Evolutionary conservation across 495 filamentous ascomycete genomes (phyloP).

Genomic region (Tuber brumale): DNA sequence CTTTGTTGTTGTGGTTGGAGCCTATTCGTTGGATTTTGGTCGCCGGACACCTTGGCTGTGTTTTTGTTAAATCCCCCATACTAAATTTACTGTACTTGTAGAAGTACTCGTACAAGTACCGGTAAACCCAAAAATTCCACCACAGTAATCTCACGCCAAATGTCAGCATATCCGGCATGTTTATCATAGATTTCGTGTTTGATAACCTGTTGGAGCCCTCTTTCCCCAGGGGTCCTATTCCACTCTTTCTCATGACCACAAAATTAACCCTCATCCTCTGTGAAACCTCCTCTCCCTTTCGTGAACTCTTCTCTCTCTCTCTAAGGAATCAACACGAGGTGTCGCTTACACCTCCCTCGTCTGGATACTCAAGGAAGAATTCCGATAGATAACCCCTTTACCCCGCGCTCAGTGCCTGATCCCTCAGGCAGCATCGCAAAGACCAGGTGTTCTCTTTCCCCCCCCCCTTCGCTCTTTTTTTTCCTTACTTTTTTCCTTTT

Average conservation of each 20-base stretch:
- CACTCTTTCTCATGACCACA: not conserved
- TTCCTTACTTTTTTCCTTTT: not conserved
- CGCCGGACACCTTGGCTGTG: not conserved
- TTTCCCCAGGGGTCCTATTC: not conserved
- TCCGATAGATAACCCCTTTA: not conserved
- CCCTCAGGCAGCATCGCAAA: not conserved
- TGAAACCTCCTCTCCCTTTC: not conserved
- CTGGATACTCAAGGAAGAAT: not conserved
- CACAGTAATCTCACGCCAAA: not conserved
- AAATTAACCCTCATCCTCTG: not conserved
- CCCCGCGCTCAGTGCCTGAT: not conserved
- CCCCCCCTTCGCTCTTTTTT: not conserved
- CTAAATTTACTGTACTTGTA: too few species aligned
- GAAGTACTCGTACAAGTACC: too few species aligned
- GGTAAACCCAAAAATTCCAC: not conserved
- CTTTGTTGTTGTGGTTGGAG: too few species aligned
- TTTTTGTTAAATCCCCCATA: too few species aligned
- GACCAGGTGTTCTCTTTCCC: conserved; percentile 1
- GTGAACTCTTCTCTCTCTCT: not conserved
- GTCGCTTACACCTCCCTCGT: not conserved
- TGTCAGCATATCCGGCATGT: not conserved
- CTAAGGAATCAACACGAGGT: not conserved
- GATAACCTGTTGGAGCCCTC: not conserved
- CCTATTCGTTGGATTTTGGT: too few species aligned
- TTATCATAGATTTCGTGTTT: not conserved